These are phyloP conservation scores for Vinca minor DNA, from an alignment of 257 asterid species.

Conservation along the genomic window DNA sequence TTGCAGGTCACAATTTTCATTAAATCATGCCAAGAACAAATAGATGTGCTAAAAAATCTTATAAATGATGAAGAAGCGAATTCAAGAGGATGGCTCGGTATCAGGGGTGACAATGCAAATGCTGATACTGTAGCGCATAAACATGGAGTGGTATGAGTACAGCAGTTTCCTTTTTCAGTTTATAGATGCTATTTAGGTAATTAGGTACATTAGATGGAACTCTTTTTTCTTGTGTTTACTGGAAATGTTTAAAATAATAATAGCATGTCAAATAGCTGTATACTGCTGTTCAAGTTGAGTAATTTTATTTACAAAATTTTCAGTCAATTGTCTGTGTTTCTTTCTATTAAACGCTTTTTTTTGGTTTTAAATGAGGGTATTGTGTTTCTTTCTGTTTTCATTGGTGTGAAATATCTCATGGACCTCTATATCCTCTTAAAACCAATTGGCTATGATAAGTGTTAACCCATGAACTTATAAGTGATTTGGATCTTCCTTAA, in stretches of 20 bases:
- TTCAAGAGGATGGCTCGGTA: conserved; percentile 85
- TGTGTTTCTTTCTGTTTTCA: neutral
- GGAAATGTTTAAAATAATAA: neutral
- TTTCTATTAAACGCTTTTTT: no score
- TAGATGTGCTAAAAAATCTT: conserved; percentile 70
- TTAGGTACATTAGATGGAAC: neutral
- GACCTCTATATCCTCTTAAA: no score
- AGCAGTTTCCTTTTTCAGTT: neutral
- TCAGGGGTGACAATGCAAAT: conserved; percentile 47
- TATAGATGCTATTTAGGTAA: conserved; percentile 1
- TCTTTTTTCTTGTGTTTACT: no score
- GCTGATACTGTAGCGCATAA: conserved; percentile 88
- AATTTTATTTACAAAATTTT: no score
- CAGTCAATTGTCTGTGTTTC: no score
- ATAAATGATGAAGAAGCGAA: conserved; percentile 62
- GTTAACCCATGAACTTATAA: no score
- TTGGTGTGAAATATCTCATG: no score
- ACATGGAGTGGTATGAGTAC: conserved; percentile 72
- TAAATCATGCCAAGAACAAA: conserved; percentile 89
- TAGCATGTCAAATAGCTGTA: neutral
- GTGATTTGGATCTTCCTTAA: no score
- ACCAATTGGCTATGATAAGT: no score
- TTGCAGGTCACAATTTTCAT: conserved; percentile 75
- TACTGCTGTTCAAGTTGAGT: no score
- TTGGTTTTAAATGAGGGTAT: neutral